Conservation (phyloP, 495 filamentous ascomycete species). For the Penicillium angulare region DNA sequence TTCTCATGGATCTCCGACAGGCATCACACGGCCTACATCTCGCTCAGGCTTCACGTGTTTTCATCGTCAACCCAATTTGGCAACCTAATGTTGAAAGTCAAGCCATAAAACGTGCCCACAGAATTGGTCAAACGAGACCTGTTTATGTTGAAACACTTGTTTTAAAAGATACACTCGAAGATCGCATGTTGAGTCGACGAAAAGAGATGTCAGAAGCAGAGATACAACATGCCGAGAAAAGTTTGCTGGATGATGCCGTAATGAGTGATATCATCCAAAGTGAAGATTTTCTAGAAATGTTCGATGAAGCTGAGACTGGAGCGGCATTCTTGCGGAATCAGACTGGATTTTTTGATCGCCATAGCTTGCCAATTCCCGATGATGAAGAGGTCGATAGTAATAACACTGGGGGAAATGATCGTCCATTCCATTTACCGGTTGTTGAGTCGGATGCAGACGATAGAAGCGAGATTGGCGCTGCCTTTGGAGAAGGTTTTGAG, state of each 20-base stretch:
- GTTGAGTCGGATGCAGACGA: slow-evolving; percentile 12
- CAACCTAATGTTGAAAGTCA: slow-evolving; percentile 85
- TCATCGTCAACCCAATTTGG: slow-evolving; percentile 87
- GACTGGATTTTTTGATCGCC: slow-evolving; percentile 40
- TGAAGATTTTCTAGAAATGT: slow-evolving; percentile 62
- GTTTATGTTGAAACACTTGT: slow-evolving; percentile 89
- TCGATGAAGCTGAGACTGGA: slow-evolving; percentile 29
- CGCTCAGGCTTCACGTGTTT: slow-evolving; percentile 77
- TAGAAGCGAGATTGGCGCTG: not conserved
- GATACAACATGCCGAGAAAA: slow-evolving; percentile 61
- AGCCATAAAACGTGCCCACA: slow-evolving; percentile 85
- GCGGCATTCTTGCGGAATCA: slow-evolving; percentile 28
- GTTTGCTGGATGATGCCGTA: slow-evolving; percentile 69
- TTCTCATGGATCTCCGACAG: slow-evolving; percentile 87
- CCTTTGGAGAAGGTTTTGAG: not conserved
- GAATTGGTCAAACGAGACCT: slow-evolving; percentile 78
- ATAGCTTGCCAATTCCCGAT: slow-evolving; percentile 39
- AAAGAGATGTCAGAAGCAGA: slow-evolving; percentile 78
- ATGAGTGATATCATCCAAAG: slow-evolving; percentile 81
- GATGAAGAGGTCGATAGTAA: slow-evolving; percentile 5
- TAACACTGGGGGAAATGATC: not conserved
- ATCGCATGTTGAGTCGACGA: slow-evolving; percentile 72
- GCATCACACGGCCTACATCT: slow-evolving; percentile 88
- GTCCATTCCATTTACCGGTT: not conserved
- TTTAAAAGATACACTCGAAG: slow-evolving; percentile 77